Evolutionary conservation across 2,329 filamentous ascomycete species (phyloP).

Genomic region (Diaporthe capsici): DNA sequence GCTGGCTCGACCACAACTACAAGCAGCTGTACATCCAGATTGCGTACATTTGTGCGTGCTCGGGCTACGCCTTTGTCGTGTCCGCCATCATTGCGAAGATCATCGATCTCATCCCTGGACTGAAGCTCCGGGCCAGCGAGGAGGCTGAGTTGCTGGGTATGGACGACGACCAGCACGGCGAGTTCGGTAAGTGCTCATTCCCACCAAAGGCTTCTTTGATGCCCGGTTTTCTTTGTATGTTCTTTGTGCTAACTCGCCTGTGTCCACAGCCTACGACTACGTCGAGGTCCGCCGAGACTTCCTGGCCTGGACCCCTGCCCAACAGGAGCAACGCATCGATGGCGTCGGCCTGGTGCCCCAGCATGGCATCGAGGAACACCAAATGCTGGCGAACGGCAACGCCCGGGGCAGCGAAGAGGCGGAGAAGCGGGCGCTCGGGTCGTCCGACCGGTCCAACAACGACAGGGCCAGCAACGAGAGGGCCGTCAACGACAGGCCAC

Average conservation of each 20-base stretch:
- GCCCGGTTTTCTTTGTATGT: fast-evolving
- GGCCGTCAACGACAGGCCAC: neutral
- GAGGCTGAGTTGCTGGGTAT: slow-evolving; percentile 89
- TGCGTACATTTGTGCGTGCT: slow-evolving; percentile 78
- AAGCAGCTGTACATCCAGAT: slow-evolving; percentile 84
- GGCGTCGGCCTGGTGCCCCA: slow-evolving; percentile 74
- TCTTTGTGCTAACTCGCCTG: neutral
- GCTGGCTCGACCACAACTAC: slow-evolving; percentile 83
- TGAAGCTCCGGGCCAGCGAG: slow-evolving; percentile 84
- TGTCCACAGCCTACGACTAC: slow-evolving; percentile 77
- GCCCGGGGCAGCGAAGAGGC: slow-evolving; percentile 35
- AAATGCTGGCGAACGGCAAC: slow-evolving; percentile 62
- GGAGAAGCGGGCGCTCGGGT: slow-evolving; percentile 38
- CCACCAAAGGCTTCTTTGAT: neutral
- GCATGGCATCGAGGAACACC: slow-evolving; percentile 81
- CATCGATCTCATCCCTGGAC: slow-evolving; percentile 82
- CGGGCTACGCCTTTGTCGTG: slow-evolving; percentile 79
- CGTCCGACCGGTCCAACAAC: slow-evolving; percentile 38
- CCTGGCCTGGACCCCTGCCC: slow-evolving; percentile 87
- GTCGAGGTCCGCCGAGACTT: slow-evolving; percentile 89
- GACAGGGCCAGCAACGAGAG: slow-evolving; percentile 24
- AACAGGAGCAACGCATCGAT: slow-evolving; percentile 72
- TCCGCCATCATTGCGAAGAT: slow-evolving; percentile 80
- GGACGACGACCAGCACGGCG: slow-evolving; percentile 91
- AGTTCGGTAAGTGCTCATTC: slow-evolving; percentile 68